These are phyloP conservation scores for Ampelomyces quisqualis DNA, from an alignment of 2,329 filamentous ascomycete species.

Conservation along the genomic window DNA sequence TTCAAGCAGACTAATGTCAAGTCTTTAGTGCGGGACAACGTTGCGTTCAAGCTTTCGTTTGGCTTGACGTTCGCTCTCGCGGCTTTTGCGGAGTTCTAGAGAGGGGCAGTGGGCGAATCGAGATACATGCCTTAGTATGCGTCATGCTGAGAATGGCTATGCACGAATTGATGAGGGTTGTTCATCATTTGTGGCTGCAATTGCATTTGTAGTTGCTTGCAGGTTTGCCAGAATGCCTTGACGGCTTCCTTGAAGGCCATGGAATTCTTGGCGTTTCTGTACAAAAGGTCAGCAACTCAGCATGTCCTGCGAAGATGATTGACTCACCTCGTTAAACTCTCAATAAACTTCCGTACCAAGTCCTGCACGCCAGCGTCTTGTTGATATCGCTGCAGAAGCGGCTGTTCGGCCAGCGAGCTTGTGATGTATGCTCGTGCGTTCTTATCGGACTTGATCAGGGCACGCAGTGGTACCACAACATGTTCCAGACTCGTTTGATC, in stretches of 20 bases:
- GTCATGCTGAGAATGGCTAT: constrained; percentile 7
- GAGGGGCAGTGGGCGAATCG: background rate
- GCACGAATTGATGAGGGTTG: constrained; percentile 26
- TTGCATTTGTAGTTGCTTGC: constrained; percentile 42
- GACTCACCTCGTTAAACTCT: constrained; percentile 36
- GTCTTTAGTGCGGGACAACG: constrained; percentile 57
- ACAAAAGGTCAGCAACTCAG: constrained; percentile 16
- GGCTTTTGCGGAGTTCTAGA: constrained; percentile 61
- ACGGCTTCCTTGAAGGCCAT: constrained; percentile 39
- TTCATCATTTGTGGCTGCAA: constrained; percentile 36
- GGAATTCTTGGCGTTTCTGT: constrained; percentile 38
- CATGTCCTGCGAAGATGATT: background rate
- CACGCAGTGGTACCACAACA: constrained; percentile 35
- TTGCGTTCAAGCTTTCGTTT: constrained; percentile 68
- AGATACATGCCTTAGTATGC: background rate
- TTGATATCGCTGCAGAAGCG: constrained; percentile 32
- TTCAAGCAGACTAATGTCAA: constrained; percentile 53
- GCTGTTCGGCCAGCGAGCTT: constrained; percentile 31
- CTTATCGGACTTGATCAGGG: constrained; percentile 34
- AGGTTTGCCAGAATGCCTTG: constrained; percentile 40
- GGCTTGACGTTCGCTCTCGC: constrained; percentile 72
- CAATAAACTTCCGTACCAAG: constrained; percentile 38
- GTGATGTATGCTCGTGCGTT: constrained; percentile 37
- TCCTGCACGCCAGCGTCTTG: constrained; percentile 32
- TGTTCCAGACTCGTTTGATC: constrained; percentile 39